Conservation (phyloP, 768 basidiomycete species). For the Lactifluus pinguis region DNA sequence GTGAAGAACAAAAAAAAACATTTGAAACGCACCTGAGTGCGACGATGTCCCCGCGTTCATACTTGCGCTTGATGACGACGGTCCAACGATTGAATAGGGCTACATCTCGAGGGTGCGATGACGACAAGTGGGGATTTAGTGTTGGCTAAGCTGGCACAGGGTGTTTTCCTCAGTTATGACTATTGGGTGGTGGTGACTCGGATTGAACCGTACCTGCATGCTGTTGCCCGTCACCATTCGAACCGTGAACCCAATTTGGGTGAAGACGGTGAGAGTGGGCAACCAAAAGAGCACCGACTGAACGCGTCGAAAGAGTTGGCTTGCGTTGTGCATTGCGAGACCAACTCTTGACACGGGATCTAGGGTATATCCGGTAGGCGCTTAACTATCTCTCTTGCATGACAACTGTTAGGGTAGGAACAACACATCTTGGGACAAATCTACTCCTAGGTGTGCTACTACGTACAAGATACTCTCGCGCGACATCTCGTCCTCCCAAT, state of each 20-base stretch:
- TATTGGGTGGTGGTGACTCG: too few relatives aligned
- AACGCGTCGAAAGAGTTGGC: background rate
- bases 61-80: conserved; percentile 1
- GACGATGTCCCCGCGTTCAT: conserved; percentile 17
- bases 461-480: conserved; percentile 17
- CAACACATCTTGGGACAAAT: conserved; percentile 21
- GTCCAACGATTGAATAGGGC: conserved; percentile 17
- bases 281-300: conserved; percentile 12
- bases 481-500: conserved; percentile 17
- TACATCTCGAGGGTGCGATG: conserved; percentile 11
- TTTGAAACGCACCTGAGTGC: conserved; percentile 9
- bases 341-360: too few relatives aligned
- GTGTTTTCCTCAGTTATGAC: background rate
- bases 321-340: too few relatives aligned
- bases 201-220: conserved; percentile 16
- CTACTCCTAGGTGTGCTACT: conserved; percentile 21
- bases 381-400: too few relatives aligned
- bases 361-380: too few relatives aligned
- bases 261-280: conserved; percentile 10
- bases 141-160: conserved; percentile 18
- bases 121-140: conserved; percentile 15
- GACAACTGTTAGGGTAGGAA: conserved; percentile 5
- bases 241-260: conserved; percentile 11
- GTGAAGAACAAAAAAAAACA: background rate
- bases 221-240: conserved; percentile 15